Evolutionary conservation across 495 filamentous ascomycete species (phyloP).

Genomic region (Chaetomium cochliodes): DNA sequence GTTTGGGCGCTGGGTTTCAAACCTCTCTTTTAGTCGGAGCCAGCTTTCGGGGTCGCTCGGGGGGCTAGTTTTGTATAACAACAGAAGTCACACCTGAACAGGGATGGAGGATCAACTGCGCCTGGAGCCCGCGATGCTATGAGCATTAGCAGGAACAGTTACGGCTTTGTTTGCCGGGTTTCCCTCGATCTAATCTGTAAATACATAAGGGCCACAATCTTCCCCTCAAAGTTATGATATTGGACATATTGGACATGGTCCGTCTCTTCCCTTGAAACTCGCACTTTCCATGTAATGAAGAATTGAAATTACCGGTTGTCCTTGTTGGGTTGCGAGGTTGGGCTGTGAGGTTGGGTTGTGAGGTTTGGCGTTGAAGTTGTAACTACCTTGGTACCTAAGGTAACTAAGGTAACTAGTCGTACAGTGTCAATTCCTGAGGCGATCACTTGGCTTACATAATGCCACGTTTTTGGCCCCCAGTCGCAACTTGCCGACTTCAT

Average conservation of each 20-base stretch:
- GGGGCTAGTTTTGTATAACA: constrained; percentile 12
- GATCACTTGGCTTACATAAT: no score
- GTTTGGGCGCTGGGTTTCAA: constrained; percentile 4
- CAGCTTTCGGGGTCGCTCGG: neutral
- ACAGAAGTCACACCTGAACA: neutral
- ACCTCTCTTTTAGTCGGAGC: constrained; percentile 1
- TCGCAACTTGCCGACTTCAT: no score
- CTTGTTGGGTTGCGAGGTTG: no score
- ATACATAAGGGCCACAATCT: neutral
- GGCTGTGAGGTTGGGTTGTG: no score
- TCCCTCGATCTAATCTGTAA: neutral
- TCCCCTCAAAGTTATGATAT: neutral
- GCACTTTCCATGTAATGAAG: neutral
- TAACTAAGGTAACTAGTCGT: no score
- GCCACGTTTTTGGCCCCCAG: no score
- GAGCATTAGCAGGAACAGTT: neutral
- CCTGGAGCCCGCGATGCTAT: neutral
- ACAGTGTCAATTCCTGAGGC: no score
- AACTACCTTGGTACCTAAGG: no score
- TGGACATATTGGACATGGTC: neutral
- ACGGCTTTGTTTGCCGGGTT: neutral
- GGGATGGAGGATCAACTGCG: neutral
- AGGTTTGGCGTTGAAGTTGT: no score
- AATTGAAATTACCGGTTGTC: no score
- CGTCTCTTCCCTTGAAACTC: neutral